Evolutionary conservation across 768 basidiomycete species (phyloP).

Genomic region (Sarcodon sp.): DNA sequence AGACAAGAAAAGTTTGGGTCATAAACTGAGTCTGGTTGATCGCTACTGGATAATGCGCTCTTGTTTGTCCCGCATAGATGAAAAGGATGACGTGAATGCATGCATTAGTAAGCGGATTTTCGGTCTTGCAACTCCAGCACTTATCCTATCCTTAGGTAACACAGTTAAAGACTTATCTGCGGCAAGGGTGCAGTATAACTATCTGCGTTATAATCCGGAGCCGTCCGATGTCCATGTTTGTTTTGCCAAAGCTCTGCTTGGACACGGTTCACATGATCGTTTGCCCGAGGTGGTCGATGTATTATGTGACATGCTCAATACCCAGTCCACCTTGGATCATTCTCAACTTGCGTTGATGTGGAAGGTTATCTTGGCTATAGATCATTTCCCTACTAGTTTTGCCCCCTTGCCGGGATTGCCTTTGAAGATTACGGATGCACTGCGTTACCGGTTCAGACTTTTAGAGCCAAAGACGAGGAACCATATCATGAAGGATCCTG

Average conservation of each 20-base stretch:
- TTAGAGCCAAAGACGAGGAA: no score
- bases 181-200: background rate
- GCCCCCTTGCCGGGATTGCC: no score
- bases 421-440: no score
- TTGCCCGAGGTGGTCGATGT: no score
- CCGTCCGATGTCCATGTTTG: background rate
- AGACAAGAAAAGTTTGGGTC: conserved; percentile 27
- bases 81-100: background rate
- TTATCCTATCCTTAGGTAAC: background rate
- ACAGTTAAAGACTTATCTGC: background rate
- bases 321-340: no score
- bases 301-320: no score
- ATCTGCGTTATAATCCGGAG: background rate
- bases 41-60: conserved; percentile 53
- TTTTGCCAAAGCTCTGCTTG: background rate
- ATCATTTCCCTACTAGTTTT: no score
- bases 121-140: background rate
- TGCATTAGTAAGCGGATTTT: background rate
- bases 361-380: no score
- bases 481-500: no score
- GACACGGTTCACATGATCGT: no score
- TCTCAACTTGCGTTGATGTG: no score
- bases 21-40: conserved; percentile 26
- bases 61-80: conserved; percentile 15
- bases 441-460: no score